These are phyloP conservation scores for Alternaria atra DNA, from an alignment of 2,329 filamentous ascomycete species.

Conservation along the genomic window DNA sequence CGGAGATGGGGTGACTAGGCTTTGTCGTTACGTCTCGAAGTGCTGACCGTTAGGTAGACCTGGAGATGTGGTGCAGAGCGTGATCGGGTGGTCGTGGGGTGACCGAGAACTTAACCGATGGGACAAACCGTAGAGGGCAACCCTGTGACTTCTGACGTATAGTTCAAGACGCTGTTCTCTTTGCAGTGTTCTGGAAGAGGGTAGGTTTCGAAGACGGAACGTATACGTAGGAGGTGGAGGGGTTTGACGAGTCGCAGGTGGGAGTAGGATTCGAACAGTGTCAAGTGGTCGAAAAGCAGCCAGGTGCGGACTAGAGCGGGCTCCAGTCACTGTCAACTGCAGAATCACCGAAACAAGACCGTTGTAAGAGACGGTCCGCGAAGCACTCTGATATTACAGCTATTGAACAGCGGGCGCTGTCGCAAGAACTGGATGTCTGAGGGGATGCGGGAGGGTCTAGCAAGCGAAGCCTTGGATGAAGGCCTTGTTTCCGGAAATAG, in stretches of 20 bases:
- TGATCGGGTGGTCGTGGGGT: conserved; percentile 52
- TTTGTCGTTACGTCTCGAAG: conserved; percentile 48
- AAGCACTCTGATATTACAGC: conserved; percentile 50
- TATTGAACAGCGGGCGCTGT: conserved; percentile 46
- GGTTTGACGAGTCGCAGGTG: conserved; percentile 44
- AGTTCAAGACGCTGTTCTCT: conserved; percentile 37
- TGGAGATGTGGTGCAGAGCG: conserved; percentile 44
- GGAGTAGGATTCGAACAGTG: conserved; percentile 41
- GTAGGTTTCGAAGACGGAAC: conserved; percentile 24
- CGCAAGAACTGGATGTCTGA: conserved; percentile 47
- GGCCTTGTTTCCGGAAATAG: conserved; percentile 50
- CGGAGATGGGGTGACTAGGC: conserved; percentile 36
- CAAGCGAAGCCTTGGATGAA: conserved; percentile 50
- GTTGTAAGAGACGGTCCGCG: conserved; percentile 48
- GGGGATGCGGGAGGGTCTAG: conserved; percentile 47
- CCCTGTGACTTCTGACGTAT: conserved; percentile 48
- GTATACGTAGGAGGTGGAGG: conserved; percentile 33
- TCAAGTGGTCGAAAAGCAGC: conserved; percentile 46
- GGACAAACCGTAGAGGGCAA: conserved; percentile 51
- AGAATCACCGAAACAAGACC: conserved; percentile 55
- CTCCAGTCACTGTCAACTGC: conserved; percentile 57
- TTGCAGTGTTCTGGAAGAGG: conserved; percentile 22
- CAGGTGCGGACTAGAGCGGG: conserved; percentile 43
- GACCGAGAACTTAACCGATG: conserved; percentile 51
- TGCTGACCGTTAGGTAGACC: conserved; percentile 49